Base-by-base conservation (phyloP, 345 rosid species). In the Eucalyptus tenuipes region DNA sequence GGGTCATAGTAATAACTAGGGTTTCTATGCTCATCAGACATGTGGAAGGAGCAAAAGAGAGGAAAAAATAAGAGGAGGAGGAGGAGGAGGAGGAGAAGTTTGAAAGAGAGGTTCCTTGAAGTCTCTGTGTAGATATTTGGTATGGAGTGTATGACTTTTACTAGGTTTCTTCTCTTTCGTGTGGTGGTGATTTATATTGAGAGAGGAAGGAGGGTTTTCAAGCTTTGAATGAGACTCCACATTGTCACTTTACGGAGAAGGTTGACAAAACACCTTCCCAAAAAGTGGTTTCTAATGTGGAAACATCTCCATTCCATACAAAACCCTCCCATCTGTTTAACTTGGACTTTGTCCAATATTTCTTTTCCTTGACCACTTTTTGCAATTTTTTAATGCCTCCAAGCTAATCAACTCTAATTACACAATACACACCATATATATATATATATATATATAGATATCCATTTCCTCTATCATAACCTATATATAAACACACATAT, bases 21-120 rank as follows among this genome's bases (percentile, higher is more conserved):
- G 92, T 94, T 96, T 91, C 92, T 94, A 42, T 89, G 91, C 89
- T 96, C 97, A 89, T 94, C 92, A 92, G 99, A 95, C 99, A 97
- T 97, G 93, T 88, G 82, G 90, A 93, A 92, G 87, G 66, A 40
- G 84, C 37, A 29, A 49, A 40, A 55, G 48, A 42, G 45, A 42
- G 57, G 57, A 31, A 20, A 24, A 90, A 89, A 87, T 71, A 87
- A 84, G 88, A 71, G 89, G 92, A 92, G 20, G 42, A n/a, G 53
- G 45, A n/a, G 52, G 22, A 75, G 16, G 42, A 85, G 79, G 59
- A 31, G 55, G 27, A 53, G 86, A 25, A 87, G 55, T 64, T 53
- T 85, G 90, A 88, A 85, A 59, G 40, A 3, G 71, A 71, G 88
- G 80, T 9, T 52, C 49, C 33, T 47, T 24, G 64, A n/a, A 29